Conservation (phyloP, 495 filamentous ascomycete species). For the Tuber brumale region DNA sequence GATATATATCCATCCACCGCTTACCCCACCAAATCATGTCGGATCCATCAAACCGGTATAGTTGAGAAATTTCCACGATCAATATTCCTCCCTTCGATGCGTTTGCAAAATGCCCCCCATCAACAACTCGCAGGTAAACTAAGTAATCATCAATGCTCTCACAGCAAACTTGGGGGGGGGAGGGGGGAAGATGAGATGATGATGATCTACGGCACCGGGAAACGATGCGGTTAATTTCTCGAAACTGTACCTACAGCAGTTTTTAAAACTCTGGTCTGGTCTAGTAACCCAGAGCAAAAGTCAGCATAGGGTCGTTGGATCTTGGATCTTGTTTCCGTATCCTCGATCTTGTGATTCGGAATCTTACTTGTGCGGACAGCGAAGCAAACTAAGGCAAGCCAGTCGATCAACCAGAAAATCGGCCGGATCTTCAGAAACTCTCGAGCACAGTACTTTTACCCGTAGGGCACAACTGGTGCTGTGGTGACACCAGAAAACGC, state of each 20-base stretch:
- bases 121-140: neutral
- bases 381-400: neutral
- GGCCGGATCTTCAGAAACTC: neutral
- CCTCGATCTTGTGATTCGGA: neutral
- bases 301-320: neutral
- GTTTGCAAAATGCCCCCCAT: neutral
- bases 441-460: neutral
- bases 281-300: neutral
- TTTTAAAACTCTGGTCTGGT: neutral
- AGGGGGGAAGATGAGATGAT: neutral
- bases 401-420: neutral
- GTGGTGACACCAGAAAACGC: neutral
- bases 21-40: neutral
- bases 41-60: neutral
- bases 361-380: neutral
- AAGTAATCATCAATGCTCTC: neutral
- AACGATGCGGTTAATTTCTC: slow-evolving; percentile 6
- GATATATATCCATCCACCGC: neutral
- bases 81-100: neutral
- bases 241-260: slow-evolving; percentile 1
- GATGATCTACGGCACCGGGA: neutral
- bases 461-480: neutral
- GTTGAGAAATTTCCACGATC: neutral
- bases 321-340: neutral
- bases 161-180: neutral